Conservation (phyloP, 202 grass and related monocot species). For the Digitaria exilis region DNA sequence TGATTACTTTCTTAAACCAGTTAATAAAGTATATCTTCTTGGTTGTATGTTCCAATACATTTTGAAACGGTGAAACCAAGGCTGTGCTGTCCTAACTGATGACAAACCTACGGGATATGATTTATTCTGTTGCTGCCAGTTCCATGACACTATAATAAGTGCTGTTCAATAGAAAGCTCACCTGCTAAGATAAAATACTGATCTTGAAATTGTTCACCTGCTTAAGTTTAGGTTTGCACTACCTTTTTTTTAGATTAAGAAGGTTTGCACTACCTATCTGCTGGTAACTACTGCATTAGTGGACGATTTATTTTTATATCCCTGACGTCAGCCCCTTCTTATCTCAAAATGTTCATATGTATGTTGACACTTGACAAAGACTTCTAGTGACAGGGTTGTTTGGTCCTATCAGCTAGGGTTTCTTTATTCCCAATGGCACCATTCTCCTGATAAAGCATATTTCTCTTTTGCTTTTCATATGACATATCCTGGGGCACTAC, state of each 20-base stretch:
- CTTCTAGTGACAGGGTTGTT: background rate
- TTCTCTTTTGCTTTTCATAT: background rate
- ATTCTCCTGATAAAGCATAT: background rate
- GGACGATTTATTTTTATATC: background rate
- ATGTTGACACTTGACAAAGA: background rate
- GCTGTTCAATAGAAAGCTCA: slow-evolving; percentile 8
- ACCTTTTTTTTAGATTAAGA: too few relatives aligned
- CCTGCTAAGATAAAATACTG: slow-evolving; percentile 12
- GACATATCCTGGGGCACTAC: background rate
- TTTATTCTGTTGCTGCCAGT: background rate
- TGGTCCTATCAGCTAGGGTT: background rate
- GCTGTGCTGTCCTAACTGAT: background rate
- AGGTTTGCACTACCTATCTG: background rate
- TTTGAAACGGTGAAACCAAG: background rate
- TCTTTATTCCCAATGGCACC: background rate
- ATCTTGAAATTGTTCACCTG: background rate
- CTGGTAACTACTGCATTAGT: background rate
- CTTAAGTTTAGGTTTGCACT: too few relatives aligned
- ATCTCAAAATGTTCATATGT: background rate
- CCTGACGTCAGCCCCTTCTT: background rate
- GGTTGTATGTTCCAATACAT: background rate
- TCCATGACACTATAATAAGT: background rate
- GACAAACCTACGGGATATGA: background rate
- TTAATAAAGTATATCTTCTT: slow-evolving; percentile 4
- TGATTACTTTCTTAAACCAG: slow-evolving; percentile 16